Conservation (phyloP, 1,284 basidiomycete species). For the Kalmanozyma brasiliensis region DNA sequence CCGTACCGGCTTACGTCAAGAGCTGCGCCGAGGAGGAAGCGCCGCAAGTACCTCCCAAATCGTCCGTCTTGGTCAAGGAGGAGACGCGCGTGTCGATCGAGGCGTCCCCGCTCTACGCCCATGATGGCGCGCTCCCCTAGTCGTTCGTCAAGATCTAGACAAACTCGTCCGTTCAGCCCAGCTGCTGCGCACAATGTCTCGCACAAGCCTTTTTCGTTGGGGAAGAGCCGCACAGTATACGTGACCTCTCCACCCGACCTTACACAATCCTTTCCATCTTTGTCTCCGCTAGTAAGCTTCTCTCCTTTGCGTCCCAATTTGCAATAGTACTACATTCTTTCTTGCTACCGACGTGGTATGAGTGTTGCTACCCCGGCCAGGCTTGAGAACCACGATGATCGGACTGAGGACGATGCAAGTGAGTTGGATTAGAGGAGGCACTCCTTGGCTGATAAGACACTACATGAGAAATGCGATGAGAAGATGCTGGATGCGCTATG, state of each 20-base stretch:
- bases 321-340: too few relatives aligned
- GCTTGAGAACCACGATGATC: too few relatives aligned
- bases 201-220: too few relatives aligned
- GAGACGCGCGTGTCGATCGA: constrained; percentile 30
- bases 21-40: constrained; percentile 2
- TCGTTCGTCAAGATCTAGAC: background rate
- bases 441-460: too few relatives aligned
- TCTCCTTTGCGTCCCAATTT: background rate
- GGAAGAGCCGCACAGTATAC: too few relatives aligned
- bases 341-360: too few relatives aligned
- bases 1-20: constrained; percentile 22
- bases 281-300: background rate
- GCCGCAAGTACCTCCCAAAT: constrained; percentile 13
- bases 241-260: too few relatives aligned
- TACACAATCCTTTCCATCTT: background rate
- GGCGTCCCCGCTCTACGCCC: constrained; percentile 6
- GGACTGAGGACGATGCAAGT: too few relatives aligned
- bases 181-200: too few relatives aligned
- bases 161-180: too few relatives aligned
- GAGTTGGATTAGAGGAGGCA: too few relatives aligned
- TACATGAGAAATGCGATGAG: constrained; percentile 8
- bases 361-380: too few relatives aligned
- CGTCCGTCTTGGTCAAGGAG: constrained; percentile 6
- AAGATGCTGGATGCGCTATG: constrained; percentile 3
- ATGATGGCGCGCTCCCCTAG: background rate